phyloP scores from a whole-genome alignment of 495 filamentous ascomycete genomes.

The Clavariopsis aquatica region DNA sequence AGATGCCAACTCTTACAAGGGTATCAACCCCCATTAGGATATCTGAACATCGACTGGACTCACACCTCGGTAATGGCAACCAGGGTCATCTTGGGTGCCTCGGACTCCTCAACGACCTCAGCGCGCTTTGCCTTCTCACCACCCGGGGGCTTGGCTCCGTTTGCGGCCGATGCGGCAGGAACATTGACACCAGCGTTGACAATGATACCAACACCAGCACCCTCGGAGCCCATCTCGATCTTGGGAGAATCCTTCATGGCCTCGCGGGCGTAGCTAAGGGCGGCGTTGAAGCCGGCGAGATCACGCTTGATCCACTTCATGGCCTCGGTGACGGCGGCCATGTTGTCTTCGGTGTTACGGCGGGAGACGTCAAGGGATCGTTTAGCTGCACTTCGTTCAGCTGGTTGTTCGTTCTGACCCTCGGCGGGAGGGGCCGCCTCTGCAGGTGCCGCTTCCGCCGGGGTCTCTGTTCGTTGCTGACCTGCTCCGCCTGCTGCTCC shows the following conservation, averaged over 20 bases:
- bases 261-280: slow-evolving; percentile 38
- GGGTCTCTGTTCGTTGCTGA: slow-evolving; percentile 19
- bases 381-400: slow-evolving; percentile 29
- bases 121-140: slow-evolving; percentile 13
- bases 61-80: slow-evolving; percentile 41
- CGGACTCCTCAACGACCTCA: slow-evolving; percentile 29
- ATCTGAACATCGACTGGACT: background rate
- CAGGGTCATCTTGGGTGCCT: slow-evolving; percentile 38
- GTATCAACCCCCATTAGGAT: slow-evolving; percentile 17
- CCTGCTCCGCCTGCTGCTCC: slow-evolving; percentile 24
- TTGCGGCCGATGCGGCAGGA: slow-evolving; percentile 35
- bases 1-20: slow-evolving; percentile 15
- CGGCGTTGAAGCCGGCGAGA: slow-evolving; percentile 36
- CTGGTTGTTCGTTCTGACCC: slow-evolving; percentile 23
- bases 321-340: slow-evolving; percentile 23
- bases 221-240: slow-evolving; percentile 38
- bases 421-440: slow-evolving; percentile 12
- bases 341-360: slow-evolving; percentile 15
- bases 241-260: slow-evolving; percentile 40
- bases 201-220: slow-evolving; percentile 37
- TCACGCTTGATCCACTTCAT: slow-evolving; percentile 40
- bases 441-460: slow-evolving; percentile 1
- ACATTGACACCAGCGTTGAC: slow-evolving; percentile 40
- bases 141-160: slow-evolving; percentile 24
- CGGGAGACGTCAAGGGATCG: slow-evolving; percentile 12